Conservation (phyloP, 1,139 yeast genomes). For the Diutina ranongensis region DNA sequence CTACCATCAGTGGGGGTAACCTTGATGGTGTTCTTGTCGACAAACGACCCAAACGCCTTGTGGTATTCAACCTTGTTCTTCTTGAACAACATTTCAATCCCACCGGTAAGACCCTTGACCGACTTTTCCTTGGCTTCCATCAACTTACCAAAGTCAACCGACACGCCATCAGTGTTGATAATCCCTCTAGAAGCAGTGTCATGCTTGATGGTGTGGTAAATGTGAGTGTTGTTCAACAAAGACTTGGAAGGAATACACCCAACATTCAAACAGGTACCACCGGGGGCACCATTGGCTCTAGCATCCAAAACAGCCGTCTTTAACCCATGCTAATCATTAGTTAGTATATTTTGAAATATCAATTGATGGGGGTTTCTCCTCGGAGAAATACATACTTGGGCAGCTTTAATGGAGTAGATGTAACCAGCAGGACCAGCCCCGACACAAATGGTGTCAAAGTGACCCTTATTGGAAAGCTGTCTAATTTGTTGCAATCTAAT, state of each 20-base stretch:
- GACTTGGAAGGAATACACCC: constrained; percentile 99
- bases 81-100: constrained; percentile 90
- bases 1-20: constrained; percentile 85
- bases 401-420: constrained; percentile 97
- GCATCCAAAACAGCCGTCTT: constrained; percentile 75
- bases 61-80: constrained; percentile 90
- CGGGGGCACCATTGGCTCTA: constrained; percentile 91
- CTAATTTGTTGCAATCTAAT: not conserved
- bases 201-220: constrained; percentile 79
- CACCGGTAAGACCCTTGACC: constrained; percentile 82
- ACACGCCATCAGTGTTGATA: constrained; percentile 62
- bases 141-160: constrained; percentile 64
- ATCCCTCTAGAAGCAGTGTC: constrained; percentile 88
- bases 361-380: not conserved
- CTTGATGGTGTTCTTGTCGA: constrained; percentile 65
- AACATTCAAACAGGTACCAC: constrained; percentile 97
- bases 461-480: not conserved
- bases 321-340: not conserved
- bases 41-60: constrained; percentile 87
- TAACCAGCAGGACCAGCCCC: constrained; percentile 99
- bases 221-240: constrained; percentile 83
- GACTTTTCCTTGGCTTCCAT: constrained; percentile 90
- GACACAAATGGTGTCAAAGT: constrained; percentile 15
- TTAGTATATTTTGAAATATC: not conserved
- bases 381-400: constrained; percentile 43